Conservation (phyloP, 768 basidiomycete genomes). For the Suillus hirtellus region DNA sequence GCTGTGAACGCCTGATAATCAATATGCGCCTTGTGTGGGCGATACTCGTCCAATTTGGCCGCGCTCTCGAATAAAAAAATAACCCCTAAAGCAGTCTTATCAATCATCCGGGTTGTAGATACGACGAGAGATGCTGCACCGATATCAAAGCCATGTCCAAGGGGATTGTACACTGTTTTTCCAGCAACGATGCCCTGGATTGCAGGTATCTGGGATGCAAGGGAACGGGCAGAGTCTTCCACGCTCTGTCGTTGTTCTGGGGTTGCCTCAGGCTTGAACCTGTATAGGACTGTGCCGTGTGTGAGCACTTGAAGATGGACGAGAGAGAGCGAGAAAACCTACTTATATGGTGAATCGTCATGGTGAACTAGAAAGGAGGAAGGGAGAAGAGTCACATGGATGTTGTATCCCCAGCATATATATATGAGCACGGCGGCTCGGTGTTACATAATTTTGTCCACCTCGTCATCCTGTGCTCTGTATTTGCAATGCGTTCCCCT, state of each 20-base stretch:
- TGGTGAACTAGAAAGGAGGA: neutral
- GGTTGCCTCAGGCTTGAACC: constrained; percentile 22
- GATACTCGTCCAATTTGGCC: constrained; percentile 16
- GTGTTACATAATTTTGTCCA: no score
- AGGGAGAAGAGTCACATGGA: no score
- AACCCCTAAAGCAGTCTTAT: constrained; percentile 17
- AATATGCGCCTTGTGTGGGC: constrained; percentile 18
- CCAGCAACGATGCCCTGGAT: constrained; percentile 19
- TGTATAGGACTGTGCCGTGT: constrained; percentile 20
- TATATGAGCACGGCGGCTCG: no score
- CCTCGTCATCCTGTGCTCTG: no score
- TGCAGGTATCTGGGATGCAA: constrained; percentile 21
- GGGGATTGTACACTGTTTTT: constrained; percentile 17
- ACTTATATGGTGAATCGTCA: constrained; percentile 18
- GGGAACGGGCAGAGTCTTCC: neutral
- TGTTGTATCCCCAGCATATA: no score
- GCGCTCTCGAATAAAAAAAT: constrained; percentile 27
- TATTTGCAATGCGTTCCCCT: neutral
- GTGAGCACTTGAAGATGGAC: neutral
- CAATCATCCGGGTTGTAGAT: neutral
- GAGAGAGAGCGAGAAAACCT: no score
- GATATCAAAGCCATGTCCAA: constrained; percentile 25
- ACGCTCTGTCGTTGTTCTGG: constrained; percentile 13
- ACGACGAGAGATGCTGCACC: constrained; percentile 15
- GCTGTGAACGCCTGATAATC: constrained; percentile 11